Evolutionary conservation across 495 filamentous ascomycete genomes (phyloP), one percentile per base, ranked within the genome.

Genomic region (Aspergillus biplanus): DNA sequence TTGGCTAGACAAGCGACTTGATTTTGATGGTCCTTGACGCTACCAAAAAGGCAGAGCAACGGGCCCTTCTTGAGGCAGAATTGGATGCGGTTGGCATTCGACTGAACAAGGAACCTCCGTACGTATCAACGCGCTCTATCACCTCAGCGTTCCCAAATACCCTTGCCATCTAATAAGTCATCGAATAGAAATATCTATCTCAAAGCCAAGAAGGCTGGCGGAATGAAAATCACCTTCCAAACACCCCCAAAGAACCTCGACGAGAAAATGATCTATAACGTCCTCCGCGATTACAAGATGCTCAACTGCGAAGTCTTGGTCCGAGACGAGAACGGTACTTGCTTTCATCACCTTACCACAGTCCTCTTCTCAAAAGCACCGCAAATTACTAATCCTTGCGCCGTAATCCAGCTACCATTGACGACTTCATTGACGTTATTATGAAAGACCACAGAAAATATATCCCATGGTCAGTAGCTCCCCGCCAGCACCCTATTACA

Each of bases 401-500:
- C 3, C 48, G 47, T 35, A 42, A 12, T 7, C 7, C 58, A 90
- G 91, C 90, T 31, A 97, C 94, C 13, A 93, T 99, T 35, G 96
- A 99, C 77, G 95, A 99, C 75, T 90, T 99, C 73, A 98, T 99
- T 72, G 96, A 99, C 74, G 93, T 98, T 48, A 97, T 99, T 77
- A 98, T 97, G 93, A 95, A 93, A 69, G 92, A 97, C 71, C 93
- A 99, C 80, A 85, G 96, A 67, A 98, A 96, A 78, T 99, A 99
- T 80, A 97, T 99, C 80, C 87, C 87, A 78, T 88, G 87, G 85
- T 87, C 21, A 27, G 21, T 2, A 27, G 21, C 21, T 2, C 21
- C 21, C 21, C 21, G 21, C 21, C 21, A 27, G 2, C 21, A 27
- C 21, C 21, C 21, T 27, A 2, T 27, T 27, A 27, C 21, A 27